Evolutionary conservation across 202 grass and related monocot genomes (phyloP).

Genomic region (Digitaria exilis): DNA sequence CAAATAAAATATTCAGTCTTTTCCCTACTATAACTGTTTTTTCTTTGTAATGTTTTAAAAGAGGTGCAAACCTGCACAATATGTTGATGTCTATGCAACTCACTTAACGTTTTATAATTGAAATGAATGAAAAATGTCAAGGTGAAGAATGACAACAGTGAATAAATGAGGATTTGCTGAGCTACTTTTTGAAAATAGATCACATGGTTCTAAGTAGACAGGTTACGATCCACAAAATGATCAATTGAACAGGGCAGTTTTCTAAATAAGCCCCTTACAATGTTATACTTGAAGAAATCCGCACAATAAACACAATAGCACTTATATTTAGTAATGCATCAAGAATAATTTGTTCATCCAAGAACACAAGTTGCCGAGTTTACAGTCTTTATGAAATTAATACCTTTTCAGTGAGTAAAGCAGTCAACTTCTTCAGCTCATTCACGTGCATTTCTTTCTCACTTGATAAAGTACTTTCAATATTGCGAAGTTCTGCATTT

Average conservation of each 20-base stretch:
- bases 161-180: constrained; percentile 7
- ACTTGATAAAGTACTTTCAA: constrained; percentile 79
- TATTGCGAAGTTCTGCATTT: constrained; percentile 92
- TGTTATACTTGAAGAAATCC: not conserved
- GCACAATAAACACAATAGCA: not conserved
- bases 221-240: constrained; percentile 9
- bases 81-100: constrained; percentile 28
- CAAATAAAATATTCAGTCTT: constrained; percentile 1
- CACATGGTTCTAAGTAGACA: not conserved
- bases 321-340: not conserved
- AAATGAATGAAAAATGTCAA: constrained; percentile 4
- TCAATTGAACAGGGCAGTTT: not conserved
- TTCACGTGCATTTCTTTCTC: constrained; percentile 91
- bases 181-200: constrained; percentile 20
- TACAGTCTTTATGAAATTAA: not conserved
- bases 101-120: not conserved
- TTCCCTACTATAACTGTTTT: constrained; percentile 2
- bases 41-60: not conserved
- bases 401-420: constrained; percentile 95
- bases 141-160: constrained; percentile 13
- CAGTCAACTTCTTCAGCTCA: constrained; percentile 90
- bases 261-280: constrained; percentile 24
- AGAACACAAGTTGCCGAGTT: constrained; percentile 12
- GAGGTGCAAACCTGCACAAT: constrained; percentile 9
- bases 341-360: constrained; percentile 32